Evolutionary conservation across 495 filamentous ascomycete species (phyloP).

Genomic region (Aspergillus egyptiacus): DNA sequence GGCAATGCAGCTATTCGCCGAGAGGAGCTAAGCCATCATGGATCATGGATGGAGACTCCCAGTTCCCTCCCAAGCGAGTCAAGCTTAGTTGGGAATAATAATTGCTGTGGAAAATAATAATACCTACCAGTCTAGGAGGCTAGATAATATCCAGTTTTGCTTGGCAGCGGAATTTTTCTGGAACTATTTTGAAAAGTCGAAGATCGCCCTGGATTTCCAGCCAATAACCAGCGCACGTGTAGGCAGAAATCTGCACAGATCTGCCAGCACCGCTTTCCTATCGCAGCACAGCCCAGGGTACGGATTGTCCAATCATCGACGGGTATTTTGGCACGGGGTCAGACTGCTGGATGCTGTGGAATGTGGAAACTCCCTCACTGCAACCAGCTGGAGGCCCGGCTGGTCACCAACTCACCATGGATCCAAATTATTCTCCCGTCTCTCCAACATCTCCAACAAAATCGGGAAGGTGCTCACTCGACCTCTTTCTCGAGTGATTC

Average conservation of each 20-base stretch:
- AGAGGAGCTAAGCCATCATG: constrained; percentile 1
- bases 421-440: too few species aligned
- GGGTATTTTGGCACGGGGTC: background rate
- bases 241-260: constrained; percentile 21
- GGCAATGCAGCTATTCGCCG: constrained; percentile 4
- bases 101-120: background rate
- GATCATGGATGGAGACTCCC: too few species aligned
- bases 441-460: too few species aligned
- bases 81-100: too few species aligned
- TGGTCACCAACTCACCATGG: too few species aligned
- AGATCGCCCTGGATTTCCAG: constrained; percentile 7
- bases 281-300: background rate
- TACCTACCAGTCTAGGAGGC: too few species aligned
- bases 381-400: too few species aligned
- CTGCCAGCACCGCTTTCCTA: constrained; percentile 15
- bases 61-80: too few species aligned
- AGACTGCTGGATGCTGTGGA: background rate
- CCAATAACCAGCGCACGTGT: constrained; percentile 23
- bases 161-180: constrained; percentile 18
- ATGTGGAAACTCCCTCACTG: constrained; percentile 4
- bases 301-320: constrained; percentile 3
- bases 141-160: constrained; percentile 1
- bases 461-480: background rate
- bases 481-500: background rate
- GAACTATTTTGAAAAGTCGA: background rate